phyloP scores from a whole-genome alignment of 441 rosid species.

The Gossypium armourianum region DNA sequence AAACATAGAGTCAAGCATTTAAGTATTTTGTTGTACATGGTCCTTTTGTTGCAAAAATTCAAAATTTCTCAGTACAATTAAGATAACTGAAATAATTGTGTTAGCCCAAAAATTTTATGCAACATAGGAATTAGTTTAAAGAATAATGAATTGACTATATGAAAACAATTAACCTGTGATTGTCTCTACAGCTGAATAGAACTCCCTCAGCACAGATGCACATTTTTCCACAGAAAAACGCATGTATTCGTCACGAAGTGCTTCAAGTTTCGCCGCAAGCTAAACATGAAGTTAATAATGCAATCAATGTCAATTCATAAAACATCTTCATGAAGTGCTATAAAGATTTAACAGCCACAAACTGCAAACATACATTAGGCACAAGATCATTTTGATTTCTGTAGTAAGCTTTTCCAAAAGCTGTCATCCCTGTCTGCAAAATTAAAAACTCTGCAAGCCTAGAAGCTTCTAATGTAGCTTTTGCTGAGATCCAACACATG shows the following conservation, averaged over 20 bases:
- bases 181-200: constrained; percentile 75
- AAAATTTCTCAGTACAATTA: not conserved
- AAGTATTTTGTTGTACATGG: not conserved
- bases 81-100: not conserved
- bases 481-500: constrained; percentile 83
- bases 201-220: constrained; percentile 62
- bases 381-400: constrained; percentile 75
- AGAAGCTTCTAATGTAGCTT: constrained; percentile 84
- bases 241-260: constrained; percentile 82
- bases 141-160: not conserved
- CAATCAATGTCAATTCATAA: constrained; percentile 6
- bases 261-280: constrained; percentile 91
- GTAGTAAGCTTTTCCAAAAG: constrained; percentile 83
- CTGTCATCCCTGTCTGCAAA: constrained; percentile 93
- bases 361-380: constrained; percentile 46
- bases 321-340: constrained; percentile 10
- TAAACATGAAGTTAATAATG: constrained; percentile 22
- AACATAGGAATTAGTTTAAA: not conserved
- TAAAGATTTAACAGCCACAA: constrained; percentile 6
- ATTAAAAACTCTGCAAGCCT: constrained; percentile 71
- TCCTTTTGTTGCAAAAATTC: not conserved
- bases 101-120: not conserved
- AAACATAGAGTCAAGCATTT: not conserved
- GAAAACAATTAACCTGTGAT: constrained; percentile 52
- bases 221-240: constrained; percentile 72